phyloP scores from a whole-genome alignment of 2,329 filamentous ascomycete genomes.

The Penicillium sp. region DNA sequence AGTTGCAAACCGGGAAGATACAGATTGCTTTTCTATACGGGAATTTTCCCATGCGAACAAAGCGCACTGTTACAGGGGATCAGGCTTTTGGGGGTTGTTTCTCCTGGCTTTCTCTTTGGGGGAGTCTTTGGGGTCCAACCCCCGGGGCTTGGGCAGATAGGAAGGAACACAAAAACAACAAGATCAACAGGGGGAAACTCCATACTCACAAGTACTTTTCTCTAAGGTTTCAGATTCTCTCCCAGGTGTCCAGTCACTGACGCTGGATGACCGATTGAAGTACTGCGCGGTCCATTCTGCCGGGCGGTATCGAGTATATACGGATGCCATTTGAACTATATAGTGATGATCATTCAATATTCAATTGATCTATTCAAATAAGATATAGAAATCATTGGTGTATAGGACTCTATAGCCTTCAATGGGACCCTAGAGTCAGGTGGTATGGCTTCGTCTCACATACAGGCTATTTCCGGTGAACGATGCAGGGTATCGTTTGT shows the following conservation, averaged over 20 bases:
- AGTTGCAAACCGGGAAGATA: slow-evolving; percentile 34
- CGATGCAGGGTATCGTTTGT: not conserved
- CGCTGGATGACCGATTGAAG: slow-evolving; percentile 25
- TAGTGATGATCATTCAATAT: not conserved
- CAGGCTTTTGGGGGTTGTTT: slow-evolving; percentile 9
- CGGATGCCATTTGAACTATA: not conserved
- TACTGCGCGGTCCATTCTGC: slow-evolving; percentile 24
- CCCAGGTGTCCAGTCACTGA: slow-evolving; percentile 16
- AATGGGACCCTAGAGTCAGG: not conserved
- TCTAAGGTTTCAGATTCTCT: slow-evolving; percentile 15
- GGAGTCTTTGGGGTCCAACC: not conserved
- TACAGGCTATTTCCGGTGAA: not conserved
- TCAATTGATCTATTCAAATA: not conserved
- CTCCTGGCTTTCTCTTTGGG: slow-evolving; percentile 17
- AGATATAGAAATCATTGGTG: too few species aligned
- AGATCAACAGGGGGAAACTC: not conserved
- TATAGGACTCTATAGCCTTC: not conserved
- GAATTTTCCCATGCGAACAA: slow-evolving; percentile 26
- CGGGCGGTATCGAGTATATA: slow-evolving; percentile 19
- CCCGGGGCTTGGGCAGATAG: not conserved
- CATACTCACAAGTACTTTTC: slow-evolving; percentile 24
- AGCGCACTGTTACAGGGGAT: slow-evolving; percentile 25
- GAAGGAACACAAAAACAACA: slow-evolving; percentile 1
- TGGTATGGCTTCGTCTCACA: slow-evolving; percentile 5
- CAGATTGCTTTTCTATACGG: slow-evolving; percentile 28